Conservation (phyloP, 2,329 filamentous ascomycete species). For the Pyricularia pennisetigena region DNA sequence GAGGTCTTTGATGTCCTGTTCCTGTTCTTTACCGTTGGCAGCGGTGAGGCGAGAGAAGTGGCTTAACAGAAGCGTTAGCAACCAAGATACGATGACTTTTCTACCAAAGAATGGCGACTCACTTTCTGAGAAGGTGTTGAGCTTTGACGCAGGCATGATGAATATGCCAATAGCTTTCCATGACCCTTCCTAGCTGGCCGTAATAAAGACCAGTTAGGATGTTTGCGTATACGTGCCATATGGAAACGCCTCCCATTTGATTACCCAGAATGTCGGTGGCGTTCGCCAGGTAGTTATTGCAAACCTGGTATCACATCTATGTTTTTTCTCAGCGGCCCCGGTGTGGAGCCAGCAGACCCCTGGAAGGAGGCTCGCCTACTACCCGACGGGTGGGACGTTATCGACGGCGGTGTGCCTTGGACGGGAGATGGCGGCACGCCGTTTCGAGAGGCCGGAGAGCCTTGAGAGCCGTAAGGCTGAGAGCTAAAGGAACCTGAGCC, state of each 20-base stretch:
- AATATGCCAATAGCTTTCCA: conserved; percentile 69
- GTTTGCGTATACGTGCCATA: conserved; percentile 77
- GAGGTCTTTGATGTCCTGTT: conserved; percentile 33
- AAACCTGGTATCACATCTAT: conserved; percentile 81
- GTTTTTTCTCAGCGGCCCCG: conserved; percentile 38
- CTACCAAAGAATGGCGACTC: conserved; percentile 22
- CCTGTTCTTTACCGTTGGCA: neutral
- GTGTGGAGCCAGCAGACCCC: conserved; percentile 15
- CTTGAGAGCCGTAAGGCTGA: neutral
- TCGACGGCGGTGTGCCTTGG: conserved; percentile 44
- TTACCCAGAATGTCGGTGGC: conserved; percentile 81
- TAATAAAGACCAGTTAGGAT: conserved; percentile 83
- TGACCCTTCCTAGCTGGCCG: conserved; percentile 74
- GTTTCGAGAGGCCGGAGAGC: conserved; percentile 28
- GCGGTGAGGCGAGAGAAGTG: conserved; percentile 33
- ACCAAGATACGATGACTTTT: neutral
- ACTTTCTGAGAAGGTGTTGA: conserved; percentile 69
- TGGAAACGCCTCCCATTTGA: conserved; percentile 65
- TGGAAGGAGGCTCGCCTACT: conserved; percentile 45
- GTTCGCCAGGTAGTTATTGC: conserved; percentile 78
- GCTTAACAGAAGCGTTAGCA: conserved; percentile 3
- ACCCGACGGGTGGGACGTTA: conserved; percentile 34
- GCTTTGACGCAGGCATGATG: conserved; percentile 45
- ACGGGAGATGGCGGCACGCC: conserved; percentile 40
- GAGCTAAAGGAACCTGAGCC: neutral